Base-by-base conservation (phyloP, 2,329 filamentous ascomycete genomes). In the Fusarium gaditjirri region DNA sequence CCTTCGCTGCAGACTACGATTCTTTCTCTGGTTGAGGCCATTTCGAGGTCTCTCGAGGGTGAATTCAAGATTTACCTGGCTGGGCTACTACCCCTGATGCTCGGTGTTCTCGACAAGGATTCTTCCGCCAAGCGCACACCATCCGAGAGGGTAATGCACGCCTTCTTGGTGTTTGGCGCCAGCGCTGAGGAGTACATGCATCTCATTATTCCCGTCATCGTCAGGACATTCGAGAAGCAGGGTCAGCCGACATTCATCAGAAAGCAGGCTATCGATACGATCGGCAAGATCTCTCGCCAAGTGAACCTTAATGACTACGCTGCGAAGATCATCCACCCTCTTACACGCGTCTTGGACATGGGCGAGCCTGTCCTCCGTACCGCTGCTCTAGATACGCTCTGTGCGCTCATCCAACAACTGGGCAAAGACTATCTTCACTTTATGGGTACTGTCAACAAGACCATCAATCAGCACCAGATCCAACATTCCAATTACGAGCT, bases 121-220 rank as follows among this genome's bases (percentile, higher is more conserved):
- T 87, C 85, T 13, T 92, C 92, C 2, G 84, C 88, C 3, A 92
- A 94, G 77, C 89, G 94, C n/a, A 87, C 90, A 19, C 92, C 94
- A 5, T 97, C 95, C 0, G 94, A 98, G 79, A 92, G 92, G 75
- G 95, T 99, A 8, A 86, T 99, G 29, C 96, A 98, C 79, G 95
- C 95, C 0, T 97, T 99, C 81, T 84, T 99, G 33, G 93, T 99
- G 2, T 99, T 99, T 79, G 97, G 97, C 2, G 92, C 95, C 0
- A 98, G 95, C 78, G 93, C 93, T 16, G 96, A 99, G 80, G 96
- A 99, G 80, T 99, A 99, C 81, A 99, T 99, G 96, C 96, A 99
- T 80, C 87, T 99, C 57, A 98, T 99, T 74, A 94, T 99, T 56
- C 96, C 96, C 0, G 94, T 97, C 39, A 94, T 99, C 77, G 95